Evolutionary conservation across 2,329 filamentous ascomycete genomes (phyloP).

Genomic region (Alternaria solani): DNA sequence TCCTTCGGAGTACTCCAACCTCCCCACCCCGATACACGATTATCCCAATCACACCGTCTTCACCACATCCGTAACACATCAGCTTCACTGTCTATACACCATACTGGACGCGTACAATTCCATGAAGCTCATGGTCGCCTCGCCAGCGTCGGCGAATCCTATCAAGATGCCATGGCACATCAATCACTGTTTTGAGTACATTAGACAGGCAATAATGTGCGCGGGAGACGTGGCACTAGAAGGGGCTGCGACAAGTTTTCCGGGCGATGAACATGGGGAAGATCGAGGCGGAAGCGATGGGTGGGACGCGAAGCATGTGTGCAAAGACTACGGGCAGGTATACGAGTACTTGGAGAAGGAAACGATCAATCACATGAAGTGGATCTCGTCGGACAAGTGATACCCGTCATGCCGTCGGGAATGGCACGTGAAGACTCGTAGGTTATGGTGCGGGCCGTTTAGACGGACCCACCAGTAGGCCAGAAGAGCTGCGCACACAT

Average conservation of each 20-base stretch:
- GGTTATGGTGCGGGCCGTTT: background rate
- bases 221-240: conserved; percentile 45
- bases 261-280: conserved; percentile 30
- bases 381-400: conserved; percentile 35
- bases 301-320: conserved; percentile 47
- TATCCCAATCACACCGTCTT: conserved; percentile 41
- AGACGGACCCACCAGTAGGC: background rate
- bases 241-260: conserved; percentile 45
- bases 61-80: conserved; percentile 46
- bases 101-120: conserved; percentile 46
- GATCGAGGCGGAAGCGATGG: conserved; percentile 46
- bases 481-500: background rate
- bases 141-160: conserved; percentile 14
- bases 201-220: conserved; percentile 47
- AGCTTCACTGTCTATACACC: conserved; percentile 47
- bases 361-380: conserved; percentile 41
- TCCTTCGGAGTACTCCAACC: conserved; percentile 32
- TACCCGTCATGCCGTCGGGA: background rate
- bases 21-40: conserved; percentile 45
- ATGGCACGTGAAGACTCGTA: conserved; percentile 4
- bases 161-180: conserved; percentile 47
- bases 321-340: conserved; percentile 44
- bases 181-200: conserved; percentile 48
- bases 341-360: conserved; percentile 39
- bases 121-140: conserved; percentile 26